Base-by-base conservation (phyloP, 2,329 filamentous ascomycete species). In the Penicillium sp. region DNA sequence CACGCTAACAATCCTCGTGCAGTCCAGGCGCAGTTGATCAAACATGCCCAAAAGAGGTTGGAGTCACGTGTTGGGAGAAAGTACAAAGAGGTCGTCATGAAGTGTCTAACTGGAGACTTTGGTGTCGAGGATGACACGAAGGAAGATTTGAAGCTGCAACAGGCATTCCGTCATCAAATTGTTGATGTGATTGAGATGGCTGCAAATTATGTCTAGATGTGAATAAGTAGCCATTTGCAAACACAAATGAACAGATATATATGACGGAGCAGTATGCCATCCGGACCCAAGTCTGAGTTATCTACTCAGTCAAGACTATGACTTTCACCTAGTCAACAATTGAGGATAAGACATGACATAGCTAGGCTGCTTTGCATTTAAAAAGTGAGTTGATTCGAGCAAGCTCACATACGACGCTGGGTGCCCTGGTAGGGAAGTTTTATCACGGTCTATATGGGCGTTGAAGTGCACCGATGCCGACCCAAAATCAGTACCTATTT, bases 131-230 rank as follows among this genome's bases (percentile, higher is more conserved):
- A 61, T 54, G 55, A 60, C 45, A 57, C 59, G 7, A 61, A 57
- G 40, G 59, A 61, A 28, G 55, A 51, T 37, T 53, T 61, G 53
- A 60, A 40, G 38, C 14, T 60, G 8, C 53, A 56, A 16, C 53
- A 60, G 38, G 58, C 58, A 0, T 56, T 60, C 33, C 38, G 46
- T 16, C 37, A 56, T 48, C 58, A 53, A 11, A 54, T 56, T 11
- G 58, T 60, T n/a, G 58, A 60, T 56, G 52, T 56, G 28, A 48
- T 60, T 46, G 53, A 60, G 30, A 60, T 52, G 52, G 58, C 53
- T 52, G 58, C 53, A 11, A 60, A 46, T 52, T 56, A 52, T 42
- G 58, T 56, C 30, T 48, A 30, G 30, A 4, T 26, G 22, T 40
- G n/a, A 16, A 40, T 40, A 37, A 35, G 35, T 5, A 1, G 13